These are phyloP conservation scores for Hymenoscyphus infarciens DNA, from an alignment of 2,329 filamentous ascomycete species.

Conservation along the genomic window DNA sequence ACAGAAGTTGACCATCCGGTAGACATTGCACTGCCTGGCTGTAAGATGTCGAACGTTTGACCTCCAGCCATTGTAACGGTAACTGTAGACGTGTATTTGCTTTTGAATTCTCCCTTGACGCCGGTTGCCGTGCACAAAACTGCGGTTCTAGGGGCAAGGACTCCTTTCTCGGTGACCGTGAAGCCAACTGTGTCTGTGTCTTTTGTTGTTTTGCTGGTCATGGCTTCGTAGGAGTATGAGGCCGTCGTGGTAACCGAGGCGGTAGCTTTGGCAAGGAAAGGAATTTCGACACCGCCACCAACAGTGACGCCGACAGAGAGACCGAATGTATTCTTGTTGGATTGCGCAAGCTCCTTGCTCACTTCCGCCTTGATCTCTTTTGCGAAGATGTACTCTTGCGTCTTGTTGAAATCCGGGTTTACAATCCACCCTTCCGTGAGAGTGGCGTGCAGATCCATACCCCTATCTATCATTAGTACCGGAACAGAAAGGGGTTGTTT, in stretches of 20 bases:
- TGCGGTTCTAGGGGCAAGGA: neutral
- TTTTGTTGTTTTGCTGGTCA: neutral
- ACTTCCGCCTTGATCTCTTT: neutral
- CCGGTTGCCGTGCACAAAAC: neutral
- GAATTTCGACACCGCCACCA: neutral
- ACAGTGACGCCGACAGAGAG: neutral
- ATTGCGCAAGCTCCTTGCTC: neutral
- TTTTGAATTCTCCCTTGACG: neutral
- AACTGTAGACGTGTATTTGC: conserved; percentile 1
- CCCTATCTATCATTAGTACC: neutral
- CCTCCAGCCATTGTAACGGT: neutral
- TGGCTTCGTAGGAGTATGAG: neutral
- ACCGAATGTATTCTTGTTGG: conserved; percentile 1
- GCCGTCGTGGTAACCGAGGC: neutral
- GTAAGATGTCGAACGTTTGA: neutral
- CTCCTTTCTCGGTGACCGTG: neutral
- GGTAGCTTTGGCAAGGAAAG: neutral
- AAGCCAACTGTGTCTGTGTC: neutral
- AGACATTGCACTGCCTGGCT: neutral
- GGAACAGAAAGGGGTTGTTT: neutral
- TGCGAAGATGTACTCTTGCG: neutral
- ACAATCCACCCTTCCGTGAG: neutral
- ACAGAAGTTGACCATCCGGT: neutral
- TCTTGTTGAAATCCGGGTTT: conserved; percentile 5
- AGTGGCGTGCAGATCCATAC: neutral